Base-by-base conservation (phyloP, 371 early-diverging fungal genomes). In the Mucor plumbeus region DNA sequence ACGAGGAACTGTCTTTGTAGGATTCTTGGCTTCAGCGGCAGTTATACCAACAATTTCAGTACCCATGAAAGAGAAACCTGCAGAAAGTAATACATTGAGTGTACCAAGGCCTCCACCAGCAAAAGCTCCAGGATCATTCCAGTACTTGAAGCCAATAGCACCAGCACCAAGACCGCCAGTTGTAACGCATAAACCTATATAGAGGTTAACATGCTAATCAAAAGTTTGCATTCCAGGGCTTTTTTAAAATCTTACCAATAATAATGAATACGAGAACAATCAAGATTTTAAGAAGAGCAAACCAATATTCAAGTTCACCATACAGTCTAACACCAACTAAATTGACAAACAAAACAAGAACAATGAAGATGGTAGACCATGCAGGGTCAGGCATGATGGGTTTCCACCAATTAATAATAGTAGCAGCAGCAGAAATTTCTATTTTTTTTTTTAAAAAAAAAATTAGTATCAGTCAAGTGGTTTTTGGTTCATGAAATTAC, bases 11-110 rank as follows among this genome's bases (percentile, higher is more conserved):
- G 89, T 88, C 63, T 83, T 81, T 8, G 85, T 82, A 64, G 82
- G 90, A 48, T 88, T 89, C 60, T 82, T 83, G 50, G 85, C 85
- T 73, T 88, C 88, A 62, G 83, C 88, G 41, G 85, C 86, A 53
- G 88, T 86, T 59, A 88, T 79, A 69, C 88, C 88, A 41, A 79
- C 78, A 54, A 90, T 82, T 73, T 90, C 92, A 3, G 93, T 92
- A 19, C 96, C 96, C 50, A 92, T 92, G 79, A 93, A 94, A 15
- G 91, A 86, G 69, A 92, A 95, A 66, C 92, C 94, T n/a, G 91
- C 91, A 43, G 91, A 73, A 41, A 93, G 73, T 72, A 92, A 84
- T 33, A 91, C 88, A 63, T 85, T 82, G 40, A 93, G 67, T 34
- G 91, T 80, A 21, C 91, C 92, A 19, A 91, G 72, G 26, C 87